Base-by-base conservation (phyloP, 2,329 filamentous ascomycete genomes). In the Botryosphaeria agaves region DNA sequence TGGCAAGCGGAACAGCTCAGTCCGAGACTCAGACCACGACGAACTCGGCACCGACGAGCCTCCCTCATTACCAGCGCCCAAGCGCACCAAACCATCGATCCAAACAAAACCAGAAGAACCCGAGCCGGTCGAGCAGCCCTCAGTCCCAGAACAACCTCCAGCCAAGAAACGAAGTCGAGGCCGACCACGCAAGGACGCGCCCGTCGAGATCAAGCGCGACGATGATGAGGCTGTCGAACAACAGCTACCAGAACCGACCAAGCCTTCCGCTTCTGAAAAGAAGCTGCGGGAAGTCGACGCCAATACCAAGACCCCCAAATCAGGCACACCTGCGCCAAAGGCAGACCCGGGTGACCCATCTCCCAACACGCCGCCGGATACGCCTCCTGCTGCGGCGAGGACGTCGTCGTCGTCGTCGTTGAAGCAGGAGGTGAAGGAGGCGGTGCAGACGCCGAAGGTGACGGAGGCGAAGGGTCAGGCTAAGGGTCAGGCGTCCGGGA, bases 91-190 rank as follows among this genome's bases (percentile, higher is more conserved):
- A 7, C n/a, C n/a, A n/a, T 23, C 21, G 9, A 23, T 12, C 4
- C 21, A 23, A 23, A 12, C 7, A 9, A 12, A 23, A 4, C n/a
- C 8, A 34, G 17, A 23, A 35, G 14, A 17, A 21, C 33, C 7
- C 24, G 29, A 19, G 32, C 17, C 21, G 4, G 4, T 7, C 3
- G 21, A 23, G 9, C 21, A 4, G 9, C 9, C 21, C 21, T 7
- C 7, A 11, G 21, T 12, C 7, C 21, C 21, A 11, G 21, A 9
- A 9, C 21, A 11, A 14, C 12, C 26, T 5, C 39, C 43, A 3
- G 47, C 52, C 12, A 59, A 56, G 41, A 62, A 57, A 41, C 55
- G 56, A 30, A 51, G 53, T 12, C 50, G 53, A 32, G 59, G 59
- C 32, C 49, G 51, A 18, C 38, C 40, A 20, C 18, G 30, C 14